Conservation (phyloP, 495 filamentous ascomycete genomes). For the Hypomontagnella monticulosa region DNA sequence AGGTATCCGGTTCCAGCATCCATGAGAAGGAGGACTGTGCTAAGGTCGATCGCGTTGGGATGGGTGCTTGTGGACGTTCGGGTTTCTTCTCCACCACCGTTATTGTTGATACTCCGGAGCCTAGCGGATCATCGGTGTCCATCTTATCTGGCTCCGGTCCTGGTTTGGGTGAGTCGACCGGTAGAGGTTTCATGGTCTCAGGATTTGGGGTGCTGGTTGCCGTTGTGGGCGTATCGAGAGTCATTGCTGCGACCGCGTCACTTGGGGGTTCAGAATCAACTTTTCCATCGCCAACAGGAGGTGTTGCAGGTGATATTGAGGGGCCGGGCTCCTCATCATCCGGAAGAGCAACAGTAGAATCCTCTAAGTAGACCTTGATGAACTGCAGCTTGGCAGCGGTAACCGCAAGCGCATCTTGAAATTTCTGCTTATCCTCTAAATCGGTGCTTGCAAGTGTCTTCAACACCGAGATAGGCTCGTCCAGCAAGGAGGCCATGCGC, state of each 20-base stretch:
- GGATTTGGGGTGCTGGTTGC: conserved; percentile 1
- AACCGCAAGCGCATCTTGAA: conserved; percentile 64
- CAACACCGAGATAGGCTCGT: conserved; percentile 74
- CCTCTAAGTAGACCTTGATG: conserved; percentile 79
- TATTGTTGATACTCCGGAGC: conserved; percentile 17
- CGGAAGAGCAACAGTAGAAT: conserved; percentile 66
- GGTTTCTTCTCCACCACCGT: conserved; percentile 28
- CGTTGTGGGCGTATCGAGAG: conserved; percentile 23
- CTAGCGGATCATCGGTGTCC: conserved; percentile 25
- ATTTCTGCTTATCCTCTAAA: conserved; percentile 49
- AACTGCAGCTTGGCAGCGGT: conserved; percentile 79
- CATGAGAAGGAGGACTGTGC: conserved; percentile 91
- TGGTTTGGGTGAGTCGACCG: conserved; percentile 1
- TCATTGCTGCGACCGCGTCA: conserved; percentile 41
- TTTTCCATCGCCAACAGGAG: conserved; percentile 8
- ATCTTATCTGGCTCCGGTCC: conserved; percentile 28
- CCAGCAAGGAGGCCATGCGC: conserved; percentile 76
- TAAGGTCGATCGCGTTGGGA: conserved; percentile 72
- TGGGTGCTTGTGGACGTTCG: conserved; percentile 28
- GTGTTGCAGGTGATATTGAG: conserved; percentile 20
- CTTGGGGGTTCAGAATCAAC: conserved; percentile 31
- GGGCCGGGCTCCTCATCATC: conserved; percentile 50
- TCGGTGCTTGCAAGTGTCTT: conserved; percentile 57
- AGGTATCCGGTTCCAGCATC: conserved; percentile 77
- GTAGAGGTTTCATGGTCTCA: conserved; percentile 1